Percentiles rank a stretch among this genome's conserved stretches.
phyloP scores from a whole-genome alignment of 169 alveolate species.

The Plasmodium gonderi region DNA sequence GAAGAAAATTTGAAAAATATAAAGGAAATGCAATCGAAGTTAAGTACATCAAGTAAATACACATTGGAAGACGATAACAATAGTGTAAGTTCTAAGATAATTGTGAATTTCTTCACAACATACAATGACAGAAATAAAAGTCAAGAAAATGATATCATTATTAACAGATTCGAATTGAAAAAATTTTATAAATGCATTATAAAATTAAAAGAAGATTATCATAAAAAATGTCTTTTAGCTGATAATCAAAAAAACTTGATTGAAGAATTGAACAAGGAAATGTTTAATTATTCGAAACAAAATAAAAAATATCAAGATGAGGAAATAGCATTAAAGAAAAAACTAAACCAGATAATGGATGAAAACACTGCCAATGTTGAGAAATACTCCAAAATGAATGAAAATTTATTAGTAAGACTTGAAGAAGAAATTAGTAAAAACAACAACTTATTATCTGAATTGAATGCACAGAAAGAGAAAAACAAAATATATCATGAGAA shows the following conservation, averaged over 20 bases:
- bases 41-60: not conserved
- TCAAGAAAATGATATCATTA: conserved; percentile 14
- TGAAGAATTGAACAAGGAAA: conserved; percentile 45
- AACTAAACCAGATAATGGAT: conserved; percentile 23
- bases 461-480: conserved; percentile 4
- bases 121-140: not conserved
- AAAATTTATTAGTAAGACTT: conserved; percentile 17
- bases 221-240: conserved; percentile 19
- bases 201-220: conserved; percentile 41
- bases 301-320: conserved; percentile 41
- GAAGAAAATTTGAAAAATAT: conserved; percentile 26
- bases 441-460: not conserved
- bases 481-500: conserved; percentile 19
- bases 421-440: conserved; percentile 51
- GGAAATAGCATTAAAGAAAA: conserved; percentile 11
- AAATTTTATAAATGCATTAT: conserved; percentile 46
- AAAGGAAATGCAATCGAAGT: not conserved
- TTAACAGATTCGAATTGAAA: conserved; percentile 15
- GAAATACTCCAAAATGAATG: conserved; percentile 15
- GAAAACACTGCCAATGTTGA: conserved; percentile 44
- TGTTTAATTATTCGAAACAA: conserved; percentile 12
- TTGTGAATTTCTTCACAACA: conserved; percentile 27
- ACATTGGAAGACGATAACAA: conserved; percentile 24
- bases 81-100: conserved; percentile 39
- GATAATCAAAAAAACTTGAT: conserved; percentile 37